A percentile compares a stretch with the other conserved stretches of the same genome.
Evolutionary conservation across 306 rosid species (phyloP).

Genomic region (Cicer bijugum): DNA sequence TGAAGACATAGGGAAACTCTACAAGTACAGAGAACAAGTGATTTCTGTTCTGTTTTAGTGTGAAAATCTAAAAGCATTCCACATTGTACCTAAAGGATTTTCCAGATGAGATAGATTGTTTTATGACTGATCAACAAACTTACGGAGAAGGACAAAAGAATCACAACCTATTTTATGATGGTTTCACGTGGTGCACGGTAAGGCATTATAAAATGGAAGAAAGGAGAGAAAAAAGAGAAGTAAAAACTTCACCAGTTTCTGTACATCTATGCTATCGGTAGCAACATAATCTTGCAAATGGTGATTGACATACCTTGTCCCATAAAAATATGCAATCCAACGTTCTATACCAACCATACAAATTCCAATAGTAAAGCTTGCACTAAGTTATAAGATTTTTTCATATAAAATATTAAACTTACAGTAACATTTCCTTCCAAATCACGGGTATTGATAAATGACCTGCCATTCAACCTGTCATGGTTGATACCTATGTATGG

Average conservation of each 20-base stretch:
- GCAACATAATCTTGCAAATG: constrained; percentile 21
- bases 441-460: constrained; percentile 74
- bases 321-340: constrained; percentile 34
- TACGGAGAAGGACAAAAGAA: not conserved
- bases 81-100: constrained; percentile 10
- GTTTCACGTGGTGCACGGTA: constrained; percentile 12
- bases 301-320: constrained; percentile 2
- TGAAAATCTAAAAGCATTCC: constrained; percentile 4
- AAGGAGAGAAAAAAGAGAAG: not conserved
- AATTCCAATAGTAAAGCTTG: constrained; percentile 38
- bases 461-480: constrained; percentile 82
- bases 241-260: constrained; percentile 1
- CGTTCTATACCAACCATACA: constrained; percentile 15
- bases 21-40: constrained; percentile 3
- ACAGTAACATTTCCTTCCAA: constrained; percentile 85
- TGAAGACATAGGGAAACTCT: constrained; percentile 12
- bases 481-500: constrained; percentile 83
- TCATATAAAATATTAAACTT: constrained; percentile 52
- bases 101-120: constrained; percentile 8
- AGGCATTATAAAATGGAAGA: constrained; percentile 29
- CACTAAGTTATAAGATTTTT: constrained; percentile 20
- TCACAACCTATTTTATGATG: constrained; percentile 8
- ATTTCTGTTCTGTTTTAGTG: not conserved
- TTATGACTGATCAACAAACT: not conserved
- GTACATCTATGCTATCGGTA: constrained; percentile 18